A percentile compares a stretch with the other conserved stretches of the same genome.
phyloP scores from a whole-genome alignment of 495 filamentous ascomycete species.

The Lophium mytilinum region DNA sequence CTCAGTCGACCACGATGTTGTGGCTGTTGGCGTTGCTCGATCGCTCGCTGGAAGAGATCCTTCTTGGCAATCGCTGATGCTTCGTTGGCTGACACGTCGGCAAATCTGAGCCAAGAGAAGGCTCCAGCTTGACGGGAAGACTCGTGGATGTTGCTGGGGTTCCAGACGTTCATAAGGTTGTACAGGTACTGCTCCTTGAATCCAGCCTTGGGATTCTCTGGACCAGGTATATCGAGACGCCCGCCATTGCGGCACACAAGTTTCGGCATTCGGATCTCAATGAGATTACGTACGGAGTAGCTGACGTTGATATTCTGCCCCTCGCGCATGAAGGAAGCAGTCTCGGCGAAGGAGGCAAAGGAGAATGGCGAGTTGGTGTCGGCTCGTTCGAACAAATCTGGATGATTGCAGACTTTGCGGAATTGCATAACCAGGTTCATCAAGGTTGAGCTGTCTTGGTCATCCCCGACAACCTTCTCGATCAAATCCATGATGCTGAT shows the following conservation, averaged over 20 bases:
- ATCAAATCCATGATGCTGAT: constrained; percentile 98
- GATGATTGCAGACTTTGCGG: constrained; percentile 98
- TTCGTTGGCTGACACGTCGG: constrained; percentile 67
- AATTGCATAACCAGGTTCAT: constrained; percentile 99
- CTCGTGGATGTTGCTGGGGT: constrained; percentile 64
- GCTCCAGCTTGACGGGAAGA: constrained; percentile 47
- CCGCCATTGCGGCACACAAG: constrained; percentile 70
- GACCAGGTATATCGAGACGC: constrained; percentile 66
- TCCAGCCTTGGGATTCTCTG: constrained; percentile 64
- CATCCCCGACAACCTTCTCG: constrained; percentile 91
- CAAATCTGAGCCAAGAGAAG: constrained; percentile 89
- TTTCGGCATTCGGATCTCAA: constrained; percentile 74
- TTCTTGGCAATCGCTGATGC: constrained; percentile 56
- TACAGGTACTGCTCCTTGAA: constrained; percentile 65
- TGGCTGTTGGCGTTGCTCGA: constrained; percentile 41
- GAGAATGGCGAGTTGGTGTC: constrained; percentile 84
- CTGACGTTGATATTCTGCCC: constrained; percentile 67
- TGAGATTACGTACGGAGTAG: constrained; percentile 80
- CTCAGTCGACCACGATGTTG: constrained; percentile 40
- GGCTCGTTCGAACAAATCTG: constrained; percentile 90
- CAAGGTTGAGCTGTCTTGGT: constrained; percentile 86
- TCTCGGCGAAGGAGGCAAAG: constrained; percentile 79
- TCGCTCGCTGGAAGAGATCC: constrained; percentile 56
- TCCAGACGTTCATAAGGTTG: constrained; percentile 84
- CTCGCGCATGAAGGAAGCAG: constrained; percentile 87